Percentiles rank a stretch among this genome's conserved stretches.
Evolutionary conservation across 495 filamentous ascomycete species (phyloP).

Genomic region (Delitschia confertaspora): DNA sequence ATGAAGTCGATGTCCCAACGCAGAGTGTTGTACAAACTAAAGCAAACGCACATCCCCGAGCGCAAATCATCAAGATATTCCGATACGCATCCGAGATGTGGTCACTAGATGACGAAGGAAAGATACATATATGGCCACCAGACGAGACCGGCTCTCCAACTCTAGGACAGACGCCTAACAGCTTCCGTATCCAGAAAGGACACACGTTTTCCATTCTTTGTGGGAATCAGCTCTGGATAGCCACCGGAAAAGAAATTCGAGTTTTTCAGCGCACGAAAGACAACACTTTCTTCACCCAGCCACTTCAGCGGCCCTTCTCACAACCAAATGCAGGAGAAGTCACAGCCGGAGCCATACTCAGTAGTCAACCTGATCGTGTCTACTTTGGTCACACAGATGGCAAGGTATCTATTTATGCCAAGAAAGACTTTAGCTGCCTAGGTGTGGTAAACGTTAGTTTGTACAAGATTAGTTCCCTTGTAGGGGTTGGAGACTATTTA

Average conservation of each 20-base stretch:
- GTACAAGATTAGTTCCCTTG: slow-evolving; percentile 89
- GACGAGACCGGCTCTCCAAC: slow-evolving; percentile 67
- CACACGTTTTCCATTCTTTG: slow-evolving; percentile 82
- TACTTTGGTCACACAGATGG: slow-evolving; percentile 91
- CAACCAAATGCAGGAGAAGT: slow-evolving; percentile 69
- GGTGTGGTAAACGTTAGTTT: slow-evolving; percentile 74
- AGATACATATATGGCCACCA: slow-evolving; percentile 77
- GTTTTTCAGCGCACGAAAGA: slow-evolving; percentile 64
- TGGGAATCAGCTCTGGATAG: slow-evolving; percentile 76
- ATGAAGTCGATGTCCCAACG: slow-evolving; percentile 71
- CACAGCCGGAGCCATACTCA: slow-evolving; percentile 72
- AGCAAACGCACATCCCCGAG: slow-evolving; percentile 62
- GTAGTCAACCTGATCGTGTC: slow-evolving; percentile 65
- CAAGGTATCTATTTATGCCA: slow-evolving; percentile 86
- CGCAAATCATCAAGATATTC: slow-evolving; percentile 79
- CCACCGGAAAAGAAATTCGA: slow-evolving; percentile 77
- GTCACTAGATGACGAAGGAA: slow-evolving; percentile 87
- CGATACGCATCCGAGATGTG: slow-evolving; percentile 84
- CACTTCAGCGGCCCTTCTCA: slow-evolving; percentile 57
- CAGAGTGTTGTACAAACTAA: slow-evolving; percentile 58
- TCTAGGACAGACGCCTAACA: slow-evolving; percentile 55
- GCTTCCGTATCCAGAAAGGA: slow-evolving; percentile 65
- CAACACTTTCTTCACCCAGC: slow-evolving; percentile 61
- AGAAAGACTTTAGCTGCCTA: slow-evolving; percentile 61
- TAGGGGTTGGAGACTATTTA: slow-evolving; percentile 71